phyloP scores from a whole-genome alignment of 164 flowering plant genomes.

The Amborella trichopoda region DNA sequence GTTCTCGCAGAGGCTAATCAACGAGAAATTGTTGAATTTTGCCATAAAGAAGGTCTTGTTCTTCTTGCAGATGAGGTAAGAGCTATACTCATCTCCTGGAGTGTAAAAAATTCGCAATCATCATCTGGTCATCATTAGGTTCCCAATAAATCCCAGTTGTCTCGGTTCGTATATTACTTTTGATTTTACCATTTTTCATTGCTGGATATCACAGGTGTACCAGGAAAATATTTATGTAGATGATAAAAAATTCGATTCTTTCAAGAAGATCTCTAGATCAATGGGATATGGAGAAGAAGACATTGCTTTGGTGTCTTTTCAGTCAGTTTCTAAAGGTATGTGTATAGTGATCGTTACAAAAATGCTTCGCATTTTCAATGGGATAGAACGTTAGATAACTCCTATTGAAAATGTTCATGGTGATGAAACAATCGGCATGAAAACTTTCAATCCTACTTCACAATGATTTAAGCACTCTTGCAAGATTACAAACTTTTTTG shows the following conservation, averaged over 20 bases:
- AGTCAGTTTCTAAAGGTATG: constrained; percentile 94
- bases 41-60: constrained; percentile 89
- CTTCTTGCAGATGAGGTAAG: constrained; percentile 97
- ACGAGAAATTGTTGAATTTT: constrained; percentile 75
- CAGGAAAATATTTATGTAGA: constrained; percentile 91
- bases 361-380: too few species aligned
- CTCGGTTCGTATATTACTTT: not conserved
- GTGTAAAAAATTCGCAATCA: too few species aligned
- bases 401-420: too few species aligned
- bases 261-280: constrained; percentile 83
- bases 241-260: constrained; percentile 84
- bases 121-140: too few species aligned
- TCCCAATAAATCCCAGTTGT: too few species aligned
- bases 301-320: constrained; percentile 76
- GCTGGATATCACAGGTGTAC: constrained; percentile 52
- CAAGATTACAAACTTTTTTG: too few species aligned
- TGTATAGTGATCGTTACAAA: too few species aligned
- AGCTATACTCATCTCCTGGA: too few species aligned
- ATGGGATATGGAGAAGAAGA: constrained; percentile 90
- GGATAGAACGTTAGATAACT: too few species aligned
- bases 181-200: not conserved
- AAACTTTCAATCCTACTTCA: too few species aligned
- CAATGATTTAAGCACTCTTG: too few species aligned
- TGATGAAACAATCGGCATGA: too few species aligned
- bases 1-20: constrained; percentile 94